A percentile compares a stretch with the other conserved stretches of the same genome.
phyloP scores from a whole-genome alignment of 2,329 filamentous ascomycete species.

The Ascochyta clinopodiicola region DNA sequence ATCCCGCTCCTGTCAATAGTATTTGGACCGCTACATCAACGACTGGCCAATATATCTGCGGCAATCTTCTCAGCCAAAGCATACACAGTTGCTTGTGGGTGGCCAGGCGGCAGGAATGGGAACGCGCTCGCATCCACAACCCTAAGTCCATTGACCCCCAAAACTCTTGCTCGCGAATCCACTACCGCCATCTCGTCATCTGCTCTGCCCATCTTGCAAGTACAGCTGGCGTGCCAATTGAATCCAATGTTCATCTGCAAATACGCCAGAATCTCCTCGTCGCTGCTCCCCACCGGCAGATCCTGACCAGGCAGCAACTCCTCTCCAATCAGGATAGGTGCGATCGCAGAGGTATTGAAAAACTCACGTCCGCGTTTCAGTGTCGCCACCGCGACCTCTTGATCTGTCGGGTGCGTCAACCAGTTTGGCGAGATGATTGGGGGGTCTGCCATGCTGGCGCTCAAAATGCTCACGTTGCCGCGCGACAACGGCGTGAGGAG shows the following conservation, averaged over 20 bases:
- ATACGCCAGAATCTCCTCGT: slow-evolving; percentile 30
- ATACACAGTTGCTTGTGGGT: slow-evolving; percentile 39
- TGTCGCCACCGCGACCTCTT: no score
- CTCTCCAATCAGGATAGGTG: slow-evolving; percentile 23
- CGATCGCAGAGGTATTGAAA: slow-evolving; percentile 10
- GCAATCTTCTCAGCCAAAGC: slow-evolving; percentile 38
- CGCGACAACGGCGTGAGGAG: no score
- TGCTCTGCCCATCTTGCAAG: slow-evolving; percentile 37
- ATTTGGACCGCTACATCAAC: no score
- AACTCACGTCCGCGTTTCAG: no score
- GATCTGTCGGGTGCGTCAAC: no score
- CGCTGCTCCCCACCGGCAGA: slow-evolving; percentile 1
- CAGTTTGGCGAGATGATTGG: no score
- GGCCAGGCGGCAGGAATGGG: slow-evolving; percentile 46
- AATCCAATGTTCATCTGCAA: slow-evolving; percentile 19
- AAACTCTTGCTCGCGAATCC: slow-evolving; percentile 42
- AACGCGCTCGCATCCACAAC: slow-evolving; percentile 46
- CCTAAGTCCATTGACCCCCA: slow-evolving; percentile 40
- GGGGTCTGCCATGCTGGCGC: no score
- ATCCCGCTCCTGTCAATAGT: no score
- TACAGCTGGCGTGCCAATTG: slow-evolving; percentile 35
- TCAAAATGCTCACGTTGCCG: no score
- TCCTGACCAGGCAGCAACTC: no score
- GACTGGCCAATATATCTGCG: no score
- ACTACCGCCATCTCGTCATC: slow-evolving; percentile 44